A percentile compares a stretch with the other conserved stretches of the same genome.
Conservation (phyloP, 768 basidiomycete genomes). For the Rhizopogon vinicolor region DNA sequence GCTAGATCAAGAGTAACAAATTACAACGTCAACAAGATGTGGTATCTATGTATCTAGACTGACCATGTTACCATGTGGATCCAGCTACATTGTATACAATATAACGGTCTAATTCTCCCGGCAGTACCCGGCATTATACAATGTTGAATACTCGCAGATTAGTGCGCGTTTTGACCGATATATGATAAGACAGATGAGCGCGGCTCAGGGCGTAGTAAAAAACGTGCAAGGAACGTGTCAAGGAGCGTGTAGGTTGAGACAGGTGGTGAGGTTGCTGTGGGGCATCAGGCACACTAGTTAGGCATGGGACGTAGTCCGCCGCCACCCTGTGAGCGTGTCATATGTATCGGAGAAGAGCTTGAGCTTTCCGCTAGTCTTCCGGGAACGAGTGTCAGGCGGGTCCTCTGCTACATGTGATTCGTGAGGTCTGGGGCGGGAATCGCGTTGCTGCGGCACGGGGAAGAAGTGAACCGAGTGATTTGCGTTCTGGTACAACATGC, state of each 20-base stretch:
- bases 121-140: not conserved
- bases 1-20: not conserved
- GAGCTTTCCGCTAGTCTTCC: slow-evolving; percentile 16
- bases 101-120: not conserved
- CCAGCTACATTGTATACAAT: not conserved
- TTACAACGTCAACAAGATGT: not conserved
- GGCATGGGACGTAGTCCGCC: slow-evolving; percentile 9
- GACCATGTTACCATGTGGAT: not conserved
- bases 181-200: not conserved
- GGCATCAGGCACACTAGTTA: not conserved
- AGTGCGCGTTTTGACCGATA: not conserved
- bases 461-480: slow-evolving; percentile 10
- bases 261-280: not conserved
- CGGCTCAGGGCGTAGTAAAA: not conserved
- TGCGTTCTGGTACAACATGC: slow-evolving; percentile 14
- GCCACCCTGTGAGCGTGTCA: slow-evolving; percentile 11
- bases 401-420: slow-evolving; percentile 1
- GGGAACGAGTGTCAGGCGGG: slow-evolving; percentile 5
- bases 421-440: slow-evolving; percentile 2
- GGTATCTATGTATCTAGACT: not conserved
- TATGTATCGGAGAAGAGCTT: slow-evolving; percentile 23
- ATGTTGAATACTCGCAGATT: not conserved
- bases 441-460: slow-evolving; percentile 11
- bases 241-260: not conserved
- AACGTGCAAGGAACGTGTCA: not conserved